Evolutionary conservation across 768 basidiomycete species (phyloP).

Genomic region (Suillus variegatus): DNA sequence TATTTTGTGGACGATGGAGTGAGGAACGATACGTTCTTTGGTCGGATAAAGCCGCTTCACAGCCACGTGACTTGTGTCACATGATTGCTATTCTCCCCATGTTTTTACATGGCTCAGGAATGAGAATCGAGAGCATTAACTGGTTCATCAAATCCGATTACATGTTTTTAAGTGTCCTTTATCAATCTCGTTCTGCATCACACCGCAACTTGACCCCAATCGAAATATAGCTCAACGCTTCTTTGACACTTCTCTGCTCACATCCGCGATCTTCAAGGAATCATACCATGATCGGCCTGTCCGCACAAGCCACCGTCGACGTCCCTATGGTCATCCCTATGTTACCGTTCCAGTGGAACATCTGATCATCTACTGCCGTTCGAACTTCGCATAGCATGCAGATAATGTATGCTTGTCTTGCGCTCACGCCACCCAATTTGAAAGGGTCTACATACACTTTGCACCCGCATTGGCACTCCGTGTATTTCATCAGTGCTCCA

Average conservation of each 20-base stretch:
- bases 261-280: no score
- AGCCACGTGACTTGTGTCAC: conserved; percentile 14
- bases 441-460: background rate
- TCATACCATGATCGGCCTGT: no score
- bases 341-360: background rate
- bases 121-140: no score
- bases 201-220: background rate
- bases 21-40: background rate
- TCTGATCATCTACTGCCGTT: background rate
- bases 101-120: no score
- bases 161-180: background rate
- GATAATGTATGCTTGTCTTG: background rate
- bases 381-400: background rate
- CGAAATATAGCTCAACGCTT: background rate
- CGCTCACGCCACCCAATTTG: background rate
- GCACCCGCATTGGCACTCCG: background rate
- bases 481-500: no score
- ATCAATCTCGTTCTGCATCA: background rate
- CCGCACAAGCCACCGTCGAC: background rate
- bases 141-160: no score
- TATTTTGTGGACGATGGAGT: conserved; percentile 12
- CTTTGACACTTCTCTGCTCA: background rate
- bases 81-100: conserved; percentile 14
- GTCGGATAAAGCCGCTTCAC: conserved; percentile 32
- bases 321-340: background rate